phyloP scores from a whole-genome alignment of 1,139 yeast genomes.

The Meyerozyma elateridarum region DNA sequence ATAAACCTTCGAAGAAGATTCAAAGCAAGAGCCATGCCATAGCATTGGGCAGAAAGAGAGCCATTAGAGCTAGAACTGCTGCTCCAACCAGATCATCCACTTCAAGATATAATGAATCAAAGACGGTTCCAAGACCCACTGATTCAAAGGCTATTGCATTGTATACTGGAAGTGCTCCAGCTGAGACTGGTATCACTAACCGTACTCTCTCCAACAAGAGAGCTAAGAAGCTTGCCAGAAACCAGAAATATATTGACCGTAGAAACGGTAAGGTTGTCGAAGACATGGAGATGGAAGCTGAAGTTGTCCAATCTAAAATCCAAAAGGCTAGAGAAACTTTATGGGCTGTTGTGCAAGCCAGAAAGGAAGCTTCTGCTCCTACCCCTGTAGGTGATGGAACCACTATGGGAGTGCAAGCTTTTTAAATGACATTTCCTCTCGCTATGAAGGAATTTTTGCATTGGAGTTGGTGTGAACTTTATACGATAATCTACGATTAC shows the following conservation, averaged over 20 bases:
- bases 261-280: slow-evolving; percentile 46
- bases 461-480: background rate
- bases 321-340: slow-evolving; percentile 59
- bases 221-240: slow-evolving; percentile 77
- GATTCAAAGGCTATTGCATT: slow-evolving; percentile 65
- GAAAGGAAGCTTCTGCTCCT: slow-evolving; percentile 38
- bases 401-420: slow-evolving; percentile 70
- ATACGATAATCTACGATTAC: background rate
- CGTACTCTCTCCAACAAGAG: slow-evolving; percentile 72
- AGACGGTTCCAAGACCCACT: slow-evolving; percentile 38
- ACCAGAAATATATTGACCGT: slow-evolving; percentile 60
- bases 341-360: slow-evolving; percentile 54
- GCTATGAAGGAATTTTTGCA: slow-evolving; percentile 10
- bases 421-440: slow-evolving; percentile 20
- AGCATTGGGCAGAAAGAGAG: slow-evolving; percentile 53
- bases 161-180: slow-evolving; percentile 37
- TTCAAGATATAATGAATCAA: slow-evolving; percentile 32
- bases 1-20: slow-evolving; percentile 69
- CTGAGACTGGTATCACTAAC: slow-evolving; percentile 45
- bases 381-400: slow-evolving; percentile 66
- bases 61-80: slow-evolving; percentile 45
- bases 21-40: slow-evolving; percentile 51
- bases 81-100: slow-evolving; percentile 43
- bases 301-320: slow-evolving; percentile 31
- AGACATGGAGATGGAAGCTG: slow-evolving; percentile 47